Evolutionary conservation across 768 basidiomycete species (phyloP).

Genomic region (Agrocybe chaxingu): DNA sequence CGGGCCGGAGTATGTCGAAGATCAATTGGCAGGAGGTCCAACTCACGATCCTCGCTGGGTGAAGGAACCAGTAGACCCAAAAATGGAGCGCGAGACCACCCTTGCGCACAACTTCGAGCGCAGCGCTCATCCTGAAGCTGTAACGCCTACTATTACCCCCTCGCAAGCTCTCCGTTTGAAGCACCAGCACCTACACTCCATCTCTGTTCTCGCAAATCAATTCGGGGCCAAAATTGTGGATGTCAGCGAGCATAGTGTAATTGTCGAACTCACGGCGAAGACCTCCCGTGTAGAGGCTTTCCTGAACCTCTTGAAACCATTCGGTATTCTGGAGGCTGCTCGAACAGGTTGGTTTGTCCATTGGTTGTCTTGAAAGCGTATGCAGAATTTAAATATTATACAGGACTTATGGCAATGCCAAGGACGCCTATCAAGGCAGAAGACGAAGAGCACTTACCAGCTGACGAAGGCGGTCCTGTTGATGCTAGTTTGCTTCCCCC

Average conservation of each 20-base stretch:
- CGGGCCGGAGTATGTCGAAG: slow-evolving; percentile 94
- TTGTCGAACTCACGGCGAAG: slow-evolving; percentile 94
- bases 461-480: slow-evolving; percentile 55
- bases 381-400: background rate
- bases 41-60: slow-evolving; percentile 69
- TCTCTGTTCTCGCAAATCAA: slow-evolving; percentile 78
- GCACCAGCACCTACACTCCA: slow-evolving; percentile 86
- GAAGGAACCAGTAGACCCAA: slow-evolving; percentile 30
- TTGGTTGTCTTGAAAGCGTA: background rate
- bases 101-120: slow-evolving; percentile 81
- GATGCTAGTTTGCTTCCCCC: slow-evolving; percentile 94
- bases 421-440: slow-evolving; percentile 81
- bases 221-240: slow-evolving; percentile 95
- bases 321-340: slow-evolving; percentile 93
- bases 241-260: slow-evolving; percentile 91
- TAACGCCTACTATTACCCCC: slow-evolving; percentile 52
- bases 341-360: slow-evolving; percentile 67
- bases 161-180: slow-evolving; percentile 86
- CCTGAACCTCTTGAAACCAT: slow-evolving; percentile 86
- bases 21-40: slow-evolving; percentile 83
- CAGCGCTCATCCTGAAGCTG: slow-evolving; percentile 35
- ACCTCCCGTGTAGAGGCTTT: slow-evolving; percentile 90
- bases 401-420: slow-evolving; percentile 98
- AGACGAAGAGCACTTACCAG: slow-evolving; percentile 49
- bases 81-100: slow-evolving; percentile 66